A percentile compares a stretch with the other conserved stretches of the same genome.
Evolutionary conservation across 495 filamentous ascomycete species (phyloP).

Genomic region (Aspergillus affinis): DNA sequence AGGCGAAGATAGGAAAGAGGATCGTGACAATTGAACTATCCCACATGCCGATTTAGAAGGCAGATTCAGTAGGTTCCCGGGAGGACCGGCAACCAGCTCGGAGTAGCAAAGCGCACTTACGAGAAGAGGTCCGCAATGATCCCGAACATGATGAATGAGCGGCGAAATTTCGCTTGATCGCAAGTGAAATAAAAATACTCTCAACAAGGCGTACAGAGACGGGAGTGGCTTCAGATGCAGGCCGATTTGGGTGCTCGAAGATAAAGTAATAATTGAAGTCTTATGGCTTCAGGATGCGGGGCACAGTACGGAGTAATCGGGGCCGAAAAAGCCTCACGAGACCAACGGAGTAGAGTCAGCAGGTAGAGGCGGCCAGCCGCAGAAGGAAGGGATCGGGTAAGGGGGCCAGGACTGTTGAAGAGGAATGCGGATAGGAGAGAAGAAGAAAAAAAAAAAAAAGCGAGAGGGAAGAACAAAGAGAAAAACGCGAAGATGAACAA

Average conservation of each 20-base stretch:
- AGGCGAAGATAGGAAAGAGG: constrained; percentile 94
- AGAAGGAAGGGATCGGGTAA: constrained; percentile 9
- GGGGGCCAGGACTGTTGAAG: constrained; percentile 2
- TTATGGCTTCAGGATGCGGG: constrained; percentile 19
- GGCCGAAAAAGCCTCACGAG: constrained; percentile 15
- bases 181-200: not conserved
- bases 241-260: constrained; percentile 1
- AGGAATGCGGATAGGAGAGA: constrained; percentile 8
- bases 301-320: constrained; percentile 9
- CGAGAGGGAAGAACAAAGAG: constrained; percentile 1
- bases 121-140: constrained; percentile 77
- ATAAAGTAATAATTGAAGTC: constrained; percentile 3
- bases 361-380: constrained; percentile 18
- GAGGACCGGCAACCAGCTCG: not conserved
- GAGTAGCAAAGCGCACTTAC: constrained; percentile 47
- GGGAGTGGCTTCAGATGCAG: not conserved
- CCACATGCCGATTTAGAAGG: constrained; percentile 1
- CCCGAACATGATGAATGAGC: constrained; percentile 65
- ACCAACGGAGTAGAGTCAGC: constrained; percentile 3
- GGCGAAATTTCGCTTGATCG: not conserved
- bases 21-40: constrained; percentile 76
- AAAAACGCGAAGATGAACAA: constrained; percentile 9
- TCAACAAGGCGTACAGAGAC: not conserved
- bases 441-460: not conserved
- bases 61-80: constrained; percentile 37